Evolutionary conservation across 768 basidiomycete species (phyloP).

Genomic region (Thelephora ganbajun): DNA sequence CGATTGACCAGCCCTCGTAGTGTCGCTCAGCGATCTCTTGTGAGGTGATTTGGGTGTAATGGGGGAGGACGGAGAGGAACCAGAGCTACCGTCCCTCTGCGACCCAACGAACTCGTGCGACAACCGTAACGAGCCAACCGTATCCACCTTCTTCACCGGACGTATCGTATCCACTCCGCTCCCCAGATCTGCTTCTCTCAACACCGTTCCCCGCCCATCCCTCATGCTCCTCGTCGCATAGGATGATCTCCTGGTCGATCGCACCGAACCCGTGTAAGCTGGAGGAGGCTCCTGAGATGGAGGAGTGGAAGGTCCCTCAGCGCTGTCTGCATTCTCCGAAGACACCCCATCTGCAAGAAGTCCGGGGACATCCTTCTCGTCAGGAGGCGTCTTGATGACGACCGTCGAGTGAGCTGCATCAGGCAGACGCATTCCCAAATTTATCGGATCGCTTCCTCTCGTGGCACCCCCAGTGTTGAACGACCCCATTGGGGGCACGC

Average conservation of each 20-base stretch:
- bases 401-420: conserved; percentile 60
- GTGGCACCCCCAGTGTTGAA: conserved; percentile 51
- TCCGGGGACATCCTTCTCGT: conserved; percentile 28
- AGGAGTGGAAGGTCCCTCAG: conserved; percentile 21
- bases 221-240: conserved; percentile 52
- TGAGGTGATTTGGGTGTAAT: conserved; percentile 25
- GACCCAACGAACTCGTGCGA: conserved; percentile 77
- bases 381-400: conserved; percentile 36
- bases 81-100: conserved; percentile 36
- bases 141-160: conserved; percentile 86
- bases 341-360: conserved; percentile 23
- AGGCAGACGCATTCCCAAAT: conserved; percentile 31
- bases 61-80: conserved; percentile 34
- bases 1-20: conserved; percentile 45
- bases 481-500: conserved; percentile 22
- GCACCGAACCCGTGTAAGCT: conserved; percentile 58
- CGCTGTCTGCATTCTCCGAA: conserved; percentile 30
- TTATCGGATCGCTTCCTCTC: conserved; percentile 39
- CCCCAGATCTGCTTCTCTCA: conserved; percentile 75
- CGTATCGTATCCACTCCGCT: conserved; percentile 83
- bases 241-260: conserved; percentile 53
- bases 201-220: conserved; percentile 41
- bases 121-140: conserved; percentile 55
- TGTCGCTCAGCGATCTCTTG: conserved; percentile 39
- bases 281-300: conserved; percentile 49